phyloP scores from a whole-genome alignment of 768 basidiomycete species.

The Lactarius vividus region DNA sequence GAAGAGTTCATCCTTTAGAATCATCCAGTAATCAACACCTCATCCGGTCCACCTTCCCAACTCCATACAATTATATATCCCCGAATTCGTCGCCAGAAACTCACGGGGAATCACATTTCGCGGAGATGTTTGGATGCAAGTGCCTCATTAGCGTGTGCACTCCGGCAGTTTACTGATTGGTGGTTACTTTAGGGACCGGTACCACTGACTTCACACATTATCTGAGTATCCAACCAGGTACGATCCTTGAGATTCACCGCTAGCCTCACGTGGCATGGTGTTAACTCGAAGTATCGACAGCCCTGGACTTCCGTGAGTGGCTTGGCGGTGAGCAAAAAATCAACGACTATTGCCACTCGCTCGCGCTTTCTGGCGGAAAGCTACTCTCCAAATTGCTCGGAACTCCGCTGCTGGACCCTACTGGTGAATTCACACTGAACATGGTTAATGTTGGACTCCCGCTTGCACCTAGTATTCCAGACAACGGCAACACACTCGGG shows the following conservation, averaged over 20 bases:
- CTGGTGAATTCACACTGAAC: conserved; percentile 55
- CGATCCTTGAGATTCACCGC: conserved; percentile 14
- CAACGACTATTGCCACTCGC: conserved; percentile 61
- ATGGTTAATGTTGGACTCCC: conserved; percentile 63
- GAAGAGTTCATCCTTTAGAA: background rate
- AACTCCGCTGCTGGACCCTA: conserved; percentile 58
- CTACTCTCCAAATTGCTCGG: conserved; percentile 56
- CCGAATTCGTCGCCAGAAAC: conserved; percentile 39
- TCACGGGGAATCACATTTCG: conserved; percentile 39
- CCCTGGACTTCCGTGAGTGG: conserved; percentile 68
- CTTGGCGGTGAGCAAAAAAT: conserved; percentile 77
- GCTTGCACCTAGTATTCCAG: conserved; percentile 31
- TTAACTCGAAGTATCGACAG: conserved; percentile 35
- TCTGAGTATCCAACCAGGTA: conserved; percentile 55
- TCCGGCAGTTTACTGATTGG: background rate
- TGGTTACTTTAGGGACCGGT: conserved; percentile 51
- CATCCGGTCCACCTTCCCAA: conserved; percentile 59
- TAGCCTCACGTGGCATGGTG: background rate
- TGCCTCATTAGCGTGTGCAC: conserved; percentile 26
- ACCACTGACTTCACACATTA: conserved; percentile 55
- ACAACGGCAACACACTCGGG: conserved; percentile 23
- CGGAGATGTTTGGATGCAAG: conserved; percentile 52
- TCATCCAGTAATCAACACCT: conserved; percentile 58
- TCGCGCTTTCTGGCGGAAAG: conserved; percentile 67
- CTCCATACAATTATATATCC: conserved; percentile 50